Percentiles rank a stretch among this genome's conserved stretches.
Conservation (phyloP, 2,329 filamentous ascomycete genomes). For the Hypoxylon sp. region DNA sequence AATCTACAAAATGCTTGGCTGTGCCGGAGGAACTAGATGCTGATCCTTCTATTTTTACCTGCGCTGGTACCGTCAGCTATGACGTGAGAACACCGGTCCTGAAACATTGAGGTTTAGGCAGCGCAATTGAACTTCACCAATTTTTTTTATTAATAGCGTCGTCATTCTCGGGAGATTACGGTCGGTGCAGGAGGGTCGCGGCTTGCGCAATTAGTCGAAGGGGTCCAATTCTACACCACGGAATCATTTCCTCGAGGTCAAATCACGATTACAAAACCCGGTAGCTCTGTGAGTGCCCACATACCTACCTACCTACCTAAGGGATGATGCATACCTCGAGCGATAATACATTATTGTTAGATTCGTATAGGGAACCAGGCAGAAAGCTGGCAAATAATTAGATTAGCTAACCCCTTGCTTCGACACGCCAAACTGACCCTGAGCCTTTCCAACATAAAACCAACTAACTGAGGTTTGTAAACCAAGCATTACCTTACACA, state of each 20-base stretch:
- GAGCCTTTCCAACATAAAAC: too few species aligned
- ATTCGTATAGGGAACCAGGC: too few species aligned
- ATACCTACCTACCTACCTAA: too few species aligned
- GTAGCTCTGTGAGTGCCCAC: too few species aligned
- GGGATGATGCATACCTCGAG: too few species aligned
- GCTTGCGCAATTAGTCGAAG: neutral
- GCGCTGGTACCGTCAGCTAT: neutral
- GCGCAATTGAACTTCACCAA: neutral
- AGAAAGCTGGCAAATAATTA: too few species aligned
- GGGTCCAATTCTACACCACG: neutral
- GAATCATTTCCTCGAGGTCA: neutral
- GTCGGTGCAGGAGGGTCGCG: neutral
- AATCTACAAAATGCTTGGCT: neutral
- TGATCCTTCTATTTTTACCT: slow-evolving; percentile 16
- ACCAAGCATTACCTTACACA: too few species aligned
- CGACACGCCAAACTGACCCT: too few species aligned
- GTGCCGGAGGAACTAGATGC: neutral
- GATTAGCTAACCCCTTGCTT: too few species aligned
- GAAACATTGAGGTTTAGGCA: slow-evolving; percentile 2
- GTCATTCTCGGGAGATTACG: neutral
- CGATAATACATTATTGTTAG: too few species aligned
- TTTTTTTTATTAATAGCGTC: neutral
- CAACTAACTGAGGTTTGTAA: too few species aligned
- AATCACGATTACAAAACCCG: neutral
- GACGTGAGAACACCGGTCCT: neutral